These are phyloP conservation scores for Meyerozyma athensensis DNA, from an alignment of 1,139 yeast species.

Conservation along the genomic window DNA sequence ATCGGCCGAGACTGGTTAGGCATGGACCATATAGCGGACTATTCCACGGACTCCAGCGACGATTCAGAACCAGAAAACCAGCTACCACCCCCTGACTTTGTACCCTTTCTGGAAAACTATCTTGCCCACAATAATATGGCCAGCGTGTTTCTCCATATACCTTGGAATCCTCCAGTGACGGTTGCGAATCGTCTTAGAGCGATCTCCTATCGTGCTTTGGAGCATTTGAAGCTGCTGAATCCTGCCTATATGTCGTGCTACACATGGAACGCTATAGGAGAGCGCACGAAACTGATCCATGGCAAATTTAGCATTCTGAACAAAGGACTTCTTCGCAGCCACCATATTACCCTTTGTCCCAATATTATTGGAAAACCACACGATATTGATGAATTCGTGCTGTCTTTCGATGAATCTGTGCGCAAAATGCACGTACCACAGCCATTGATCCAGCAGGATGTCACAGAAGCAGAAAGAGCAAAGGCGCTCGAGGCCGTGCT, in stretches of 20 bases:
- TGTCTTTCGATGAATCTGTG: slow-evolving; percentile 9
- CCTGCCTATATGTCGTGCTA: slow-evolving; percentile 7
- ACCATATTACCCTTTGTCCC: slow-evolving; percentile 16
- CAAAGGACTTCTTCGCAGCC: slow-evolving; percentile 7
- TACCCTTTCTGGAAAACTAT: slow-evolving; percentile 13
- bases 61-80: slow-evolving; percentile 2
- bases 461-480: slow-evolving; percentile 6
- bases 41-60: slow-evolving; percentile 1
- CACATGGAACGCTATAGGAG: slow-evolving; percentile 9
- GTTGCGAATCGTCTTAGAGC: slow-evolving; percentile 5
- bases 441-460: slow-evolving; percentile 7
- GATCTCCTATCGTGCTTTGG: slow-evolving; percentile 1
- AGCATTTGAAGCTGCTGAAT: slow-evolving; percentile 1
- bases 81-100: slow-evolving; percentile 6
- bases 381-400: slow-evolving; percentile 9
- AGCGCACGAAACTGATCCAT: slow-evolving; percentile 5
- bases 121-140: slow-evolving; percentile 9
- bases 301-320: slow-evolving; percentile 8
- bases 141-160: slow-evolving; percentile 12
- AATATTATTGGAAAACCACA: slow-evolving; percentile 13
- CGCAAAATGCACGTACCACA: slow-evolving; percentile 5
- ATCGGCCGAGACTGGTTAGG: too few species aligned
- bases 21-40: slow-evolving; percentile 3
- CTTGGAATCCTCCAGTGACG: slow-evolving; percentile 15
- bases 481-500: slow-evolving; percentile 5